Evolutionary conservation across 768 basidiomycete genomes (phyloP).

Genomic region (Auricularia auricula-judae): DNA sequence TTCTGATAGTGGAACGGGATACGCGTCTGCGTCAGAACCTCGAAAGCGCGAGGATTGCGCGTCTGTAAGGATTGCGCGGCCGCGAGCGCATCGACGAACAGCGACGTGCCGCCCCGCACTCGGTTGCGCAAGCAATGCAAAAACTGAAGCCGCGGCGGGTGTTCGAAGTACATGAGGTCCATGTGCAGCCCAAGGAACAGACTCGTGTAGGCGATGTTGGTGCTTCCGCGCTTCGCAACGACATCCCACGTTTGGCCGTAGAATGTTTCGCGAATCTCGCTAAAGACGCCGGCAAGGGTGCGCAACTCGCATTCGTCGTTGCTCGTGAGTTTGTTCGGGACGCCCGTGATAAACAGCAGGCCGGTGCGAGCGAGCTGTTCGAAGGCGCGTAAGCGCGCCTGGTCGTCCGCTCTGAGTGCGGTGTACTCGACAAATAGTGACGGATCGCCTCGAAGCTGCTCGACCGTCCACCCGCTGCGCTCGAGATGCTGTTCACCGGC

Average conservation of each 20-base stretch:
- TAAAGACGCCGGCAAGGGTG: conserved; percentile 54
- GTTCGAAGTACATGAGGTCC: conserved; percentile 89
- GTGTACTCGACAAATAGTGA: conserved; percentile 49
- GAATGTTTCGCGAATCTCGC: conserved; percentile 75
- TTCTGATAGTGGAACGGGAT: conserved; percentile 91
- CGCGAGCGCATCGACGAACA: conserved; percentile 74
- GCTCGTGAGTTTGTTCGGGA: conserved; percentile 51
- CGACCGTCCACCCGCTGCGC: conserved; percentile 34
- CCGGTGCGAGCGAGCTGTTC: conserved; percentile 64
- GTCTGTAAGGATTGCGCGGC: conserved; percentile 45
- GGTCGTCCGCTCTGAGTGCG: conserved; percentile 37
- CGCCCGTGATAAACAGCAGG: conserved; percentile 58
- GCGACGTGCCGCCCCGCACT: conserved; percentile 71
- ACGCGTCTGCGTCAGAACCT: conserved; percentile 44
- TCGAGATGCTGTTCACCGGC: conserved; percentile 28
- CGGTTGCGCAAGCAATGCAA: conserved; percentile 84
- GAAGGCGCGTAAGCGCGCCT: conserved; percentile 34
- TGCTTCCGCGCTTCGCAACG: conserved; percentile 55
- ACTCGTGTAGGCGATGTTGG: conserved; percentile 93
- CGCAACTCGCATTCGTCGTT: conserved; percentile 56
- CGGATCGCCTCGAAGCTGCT: conserved; percentile 22
- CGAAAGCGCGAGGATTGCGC: conserved; percentile 40
- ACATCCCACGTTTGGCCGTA: conserved; percentile 90
- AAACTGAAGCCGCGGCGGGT: conserved; percentile 86
- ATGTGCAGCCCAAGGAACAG: conserved; percentile 81